These are phyloP conservation scores for Fusarium brevicatenulatum DNA, from an alignment of 2,329 filamentous ascomycete genomes.

Conservation along the genomic window DNA sequence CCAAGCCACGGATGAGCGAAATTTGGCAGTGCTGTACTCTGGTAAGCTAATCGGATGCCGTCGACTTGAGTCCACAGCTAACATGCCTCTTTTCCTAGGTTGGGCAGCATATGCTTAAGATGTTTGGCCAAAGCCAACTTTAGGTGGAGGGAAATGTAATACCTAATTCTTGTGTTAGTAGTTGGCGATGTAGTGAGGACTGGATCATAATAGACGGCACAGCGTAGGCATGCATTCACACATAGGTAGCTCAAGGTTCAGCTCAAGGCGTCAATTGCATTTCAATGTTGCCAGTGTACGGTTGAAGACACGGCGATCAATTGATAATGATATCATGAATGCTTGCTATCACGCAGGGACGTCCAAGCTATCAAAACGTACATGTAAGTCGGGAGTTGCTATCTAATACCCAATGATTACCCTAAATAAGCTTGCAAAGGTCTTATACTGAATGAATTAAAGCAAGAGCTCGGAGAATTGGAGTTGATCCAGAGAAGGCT, in stretches of 20 bases:
- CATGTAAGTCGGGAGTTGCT: neutral
- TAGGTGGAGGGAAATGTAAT: neutral
- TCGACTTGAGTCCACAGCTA: conserved; percentile 26
- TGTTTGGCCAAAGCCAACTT: neutral
- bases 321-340: neutral
- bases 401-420: neutral
- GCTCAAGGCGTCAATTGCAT: neutral
- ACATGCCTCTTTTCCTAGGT: conserved; percentile 44
- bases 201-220: neutral
- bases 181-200: neutral
- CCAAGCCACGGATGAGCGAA: conserved; percentile 91
- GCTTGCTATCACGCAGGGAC: neutral
- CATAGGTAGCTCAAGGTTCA: neutral
- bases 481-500: neutral
- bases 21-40: conserved; percentile 89
- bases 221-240: neutral
- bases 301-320: neutral
- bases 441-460: neutral
- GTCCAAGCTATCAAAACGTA: too few species aligned
- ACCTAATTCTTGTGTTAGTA: neutral
- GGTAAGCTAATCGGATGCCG: conserved; percentile 58
- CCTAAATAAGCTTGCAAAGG: neutral
- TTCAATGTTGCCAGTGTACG: too few species aligned
- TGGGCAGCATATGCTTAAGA: conserved; percentile 59
- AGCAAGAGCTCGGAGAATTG: neutral